These are phyloP conservation scores for Podaxis sp. DNA, from an alignment of 768 basidiomycete genomes.

Conservation along the genomic window DNA sequence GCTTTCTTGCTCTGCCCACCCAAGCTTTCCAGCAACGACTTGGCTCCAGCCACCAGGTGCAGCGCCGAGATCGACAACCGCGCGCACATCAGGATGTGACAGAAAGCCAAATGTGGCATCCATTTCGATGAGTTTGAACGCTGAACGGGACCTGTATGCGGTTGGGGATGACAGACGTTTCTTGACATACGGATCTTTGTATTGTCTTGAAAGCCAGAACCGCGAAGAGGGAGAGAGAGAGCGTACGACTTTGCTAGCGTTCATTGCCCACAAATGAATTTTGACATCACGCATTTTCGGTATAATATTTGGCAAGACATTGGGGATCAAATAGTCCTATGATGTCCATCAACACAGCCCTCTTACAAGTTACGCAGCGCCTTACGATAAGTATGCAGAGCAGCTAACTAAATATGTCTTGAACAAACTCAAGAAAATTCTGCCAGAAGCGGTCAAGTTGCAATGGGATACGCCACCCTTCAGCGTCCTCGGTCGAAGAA, in stretches of 20 bases:
- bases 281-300: background rate
- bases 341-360: background rate
- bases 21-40: slow-evolving; percentile 67
- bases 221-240: slow-evolving; percentile 15
- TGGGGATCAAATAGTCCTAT: background rate
- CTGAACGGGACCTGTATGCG: slow-evolving; percentile 80
- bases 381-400: too few relatives aligned
- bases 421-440: too few relatives aligned
- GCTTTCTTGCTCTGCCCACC: slow-evolving; percentile 34
- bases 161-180: slow-evolving; percentile 29
- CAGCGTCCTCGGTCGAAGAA: too few relatives aligned
- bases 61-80: slow-evolving; percentile 86
- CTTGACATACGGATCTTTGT: slow-evolving; percentile 70
- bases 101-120: slow-evolving; percentile 59
- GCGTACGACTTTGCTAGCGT: background rate
- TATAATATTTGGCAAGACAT: background rate
- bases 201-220: slow-evolving; percentile 69
- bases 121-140: slow-evolving; percentile 89
- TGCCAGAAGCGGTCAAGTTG: too few relatives aligned
- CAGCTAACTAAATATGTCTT: too few relatives aligned
- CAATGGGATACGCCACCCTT: too few relatives aligned
- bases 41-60: slow-evolving; percentile 97
- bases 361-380: too few relatives aligned
- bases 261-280: background rate
- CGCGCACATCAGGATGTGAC: slow-evolving; percentile 46